Evolutionary conservation across 805 yeast species (phyloP), one percentile per base, ranked within the genome.

Genomic region (Metschnikowia picachoensis): DNA sequence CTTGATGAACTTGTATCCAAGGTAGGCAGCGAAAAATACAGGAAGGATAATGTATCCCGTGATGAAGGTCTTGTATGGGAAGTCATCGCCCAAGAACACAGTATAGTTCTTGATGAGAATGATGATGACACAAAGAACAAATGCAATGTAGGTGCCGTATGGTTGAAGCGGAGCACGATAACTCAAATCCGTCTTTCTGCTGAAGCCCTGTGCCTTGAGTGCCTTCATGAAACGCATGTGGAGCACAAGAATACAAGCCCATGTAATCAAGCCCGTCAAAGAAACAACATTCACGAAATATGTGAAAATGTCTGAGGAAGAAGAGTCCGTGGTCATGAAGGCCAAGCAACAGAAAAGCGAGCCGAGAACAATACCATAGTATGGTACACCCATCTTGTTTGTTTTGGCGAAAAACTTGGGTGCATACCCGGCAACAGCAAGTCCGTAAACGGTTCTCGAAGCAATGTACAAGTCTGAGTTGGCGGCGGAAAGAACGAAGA

Each of bases 41-140:
- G 88, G 88, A 39, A 85, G 74, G 29, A 87, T 86, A 57, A 86
- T 82, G 66, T 86, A 85, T 37, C 91, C 90, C 30, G 92, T 84
- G 59, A 86, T 83, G 60, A 87, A 87, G 15, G 72, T 50, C 64
- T 80, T 78, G 67, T 81, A 82, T 52, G 78, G 76, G 55, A 55
- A 52, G 46, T 48, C 53, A 44, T 60, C 66, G 41, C 80, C 80
- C 53, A 86, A 68, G 70, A 86, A 86, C 3, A 80, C 90, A 1
- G 88, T 80, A 62, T 84, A 85, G 56, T 56, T 56, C 66, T 86
- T 86, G 61, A 82, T 78, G 39, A 86, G 56, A 9, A 83, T 73
- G 49, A 86, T 71, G 43, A 85, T 44, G 43, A 67, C 47, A 62
- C 87, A 81, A 51, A 81, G 60, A 33, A 60, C 56, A 42, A 86